Evolutionary conservation across 106 monocot species (phyloP), one percentile per base, ranked within the genome.

Genomic region (Dendrobium nobile): DNA sequence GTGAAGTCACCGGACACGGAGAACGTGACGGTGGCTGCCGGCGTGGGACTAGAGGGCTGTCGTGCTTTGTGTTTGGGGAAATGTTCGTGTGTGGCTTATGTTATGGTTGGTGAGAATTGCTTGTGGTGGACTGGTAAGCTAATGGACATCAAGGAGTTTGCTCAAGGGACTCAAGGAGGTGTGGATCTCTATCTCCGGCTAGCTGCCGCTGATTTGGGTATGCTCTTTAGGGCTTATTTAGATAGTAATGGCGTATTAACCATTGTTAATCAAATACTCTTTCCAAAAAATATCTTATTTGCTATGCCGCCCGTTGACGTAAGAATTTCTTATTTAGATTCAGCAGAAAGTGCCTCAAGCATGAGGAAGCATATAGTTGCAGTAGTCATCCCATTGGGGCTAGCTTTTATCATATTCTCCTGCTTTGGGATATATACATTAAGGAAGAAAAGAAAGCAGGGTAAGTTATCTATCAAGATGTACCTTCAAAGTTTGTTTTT

Each of bases 1-100:
- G 67, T 77, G 68, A 82, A 82, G 77, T 40, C 77, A 41, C 82
- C 82, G 61, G 77, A 77, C 47, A 70, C 82, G 44, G 22, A 55
- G 20, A 58, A 81, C 17, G 80, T 65, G 22, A 58, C 58, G 20
- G 81, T 81, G 55, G 59, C 47, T 4, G 41, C 7, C 40, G 56
- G 75, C n/a, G 1, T 75, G 5, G 42, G 22, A 0, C 2, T 42
- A 0, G 75, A 81, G 0, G 81, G n/a, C 10, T 80, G 80, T 31
- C 47, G 42, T 7, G 20, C 1, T 0, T 33, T 41, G n/a, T 81
- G 81, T 22, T 20, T 81, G 81, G 7, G 7, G 42, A 43, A 81
- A 17, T 81, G 81, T 27, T 75, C 74, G 7, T 81, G 81, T 33
- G 58, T 26, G n/a, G 81, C 75, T 10, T 81, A 56, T 27, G 54